phyloP scores from a whole-genome alignment of 73 alveolate genomes.

The Tetrahymena elliotti region DNA sequence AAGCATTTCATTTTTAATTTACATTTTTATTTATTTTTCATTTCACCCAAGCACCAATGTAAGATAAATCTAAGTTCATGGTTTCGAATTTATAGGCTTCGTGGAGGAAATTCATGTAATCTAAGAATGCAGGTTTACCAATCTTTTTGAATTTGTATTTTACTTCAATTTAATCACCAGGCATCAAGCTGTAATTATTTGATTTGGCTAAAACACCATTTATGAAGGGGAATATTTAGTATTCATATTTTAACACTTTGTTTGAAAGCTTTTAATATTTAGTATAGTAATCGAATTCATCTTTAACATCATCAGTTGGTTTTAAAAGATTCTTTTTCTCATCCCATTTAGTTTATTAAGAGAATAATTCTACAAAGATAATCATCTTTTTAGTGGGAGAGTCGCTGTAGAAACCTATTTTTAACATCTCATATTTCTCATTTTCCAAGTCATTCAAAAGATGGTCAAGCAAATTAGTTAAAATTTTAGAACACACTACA shows the following conservation, averaged over 20 bases:
- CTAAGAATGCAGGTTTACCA: conserved; percentile 57
- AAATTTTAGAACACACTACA: conserved; percentile 40
- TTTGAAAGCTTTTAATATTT: conserved; percentile 46
- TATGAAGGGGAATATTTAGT: conserved; percentile 48
- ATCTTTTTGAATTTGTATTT: conserved; percentile 39
- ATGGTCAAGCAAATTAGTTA: conserved; percentile 63
- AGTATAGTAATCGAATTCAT: conserved; percentile 63
- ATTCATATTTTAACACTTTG: conserved; percentile 45
- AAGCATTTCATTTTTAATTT: not conserved
- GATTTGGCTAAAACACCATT: conserved; percentile 66
- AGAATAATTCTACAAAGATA: conserved; percentile 62
- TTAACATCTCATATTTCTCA: conserved; percentile 44
- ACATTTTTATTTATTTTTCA: not conserved
- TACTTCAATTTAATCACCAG: conserved; percentile 62
- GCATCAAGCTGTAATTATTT: conserved; percentile 52
- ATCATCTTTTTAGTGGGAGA: conserved; percentile 41
- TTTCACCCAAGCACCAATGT: conserved; percentile 74
- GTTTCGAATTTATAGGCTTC: conserved; percentile 67
- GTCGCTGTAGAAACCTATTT: conserved; percentile 70
- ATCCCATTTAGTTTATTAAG: conserved; percentile 37
- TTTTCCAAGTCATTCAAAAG: conserved; percentile 45
- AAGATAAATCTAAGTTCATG: conserved; percentile 53
- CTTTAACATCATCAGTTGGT: conserved; percentile 49
- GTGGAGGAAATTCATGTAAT: conserved; percentile 73
- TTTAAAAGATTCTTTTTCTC: conserved; percentile 19